These are phyloP conservation scores for Amanita rubescens DNA, from an alignment of 768 basidiomycete species.

Conservation along the genomic window DNA sequence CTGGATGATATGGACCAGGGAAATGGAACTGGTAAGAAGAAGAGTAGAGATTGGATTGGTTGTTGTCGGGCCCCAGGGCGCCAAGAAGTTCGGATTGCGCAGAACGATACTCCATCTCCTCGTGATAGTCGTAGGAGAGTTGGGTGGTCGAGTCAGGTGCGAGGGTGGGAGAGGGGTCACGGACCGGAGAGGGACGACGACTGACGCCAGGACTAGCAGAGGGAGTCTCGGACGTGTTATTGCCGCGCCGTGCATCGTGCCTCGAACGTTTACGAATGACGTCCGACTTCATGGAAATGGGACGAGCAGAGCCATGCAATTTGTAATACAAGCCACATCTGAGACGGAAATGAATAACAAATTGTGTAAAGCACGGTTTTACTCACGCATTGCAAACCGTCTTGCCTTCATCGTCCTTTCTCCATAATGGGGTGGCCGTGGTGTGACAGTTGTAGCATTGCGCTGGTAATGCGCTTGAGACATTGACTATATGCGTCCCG, in stretches of 20 bases:
- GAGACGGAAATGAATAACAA: conserved; percentile 1
- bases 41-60: conserved; percentile 19
- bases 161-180: conserved; percentile 56
- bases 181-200: conserved; percentile 62
- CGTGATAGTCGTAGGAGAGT: conserved; percentile 40
- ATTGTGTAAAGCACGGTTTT: background rate
- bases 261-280: conserved; percentile 83
- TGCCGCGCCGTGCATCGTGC: conserved; percentile 65
- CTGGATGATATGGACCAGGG: conserved; percentile 72
- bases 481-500: conserved; percentile 21
- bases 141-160: conserved; percentile 66
- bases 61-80: conserved; percentile 31
- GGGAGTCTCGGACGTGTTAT: conserved; percentile 54
- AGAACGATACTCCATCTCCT: conserved; percentile 34
- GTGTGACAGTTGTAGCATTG: conserved; percentile 91
- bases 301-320: conserved; percentile 76
- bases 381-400: conserved; percentile 88
- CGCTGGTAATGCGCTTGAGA: conserved; percentile 37
- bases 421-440: conserved; percentile 83
- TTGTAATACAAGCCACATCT: conserved; percentile 85
- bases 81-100: conserved; percentile 46
- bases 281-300: conserved; percentile 89
- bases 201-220: conserved; percentile 72
- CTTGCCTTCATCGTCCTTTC: conserved; percentile 87
- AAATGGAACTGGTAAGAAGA: conserved; percentile 36